Percentiles rank a stretch among this genome's conserved stretches.
These are phyloP conservation scores for Aspergillus bertholletiae DNA, from an alignment of 495 filamentous ascomycete genomes.

Conservation along the genomic window DNA sequence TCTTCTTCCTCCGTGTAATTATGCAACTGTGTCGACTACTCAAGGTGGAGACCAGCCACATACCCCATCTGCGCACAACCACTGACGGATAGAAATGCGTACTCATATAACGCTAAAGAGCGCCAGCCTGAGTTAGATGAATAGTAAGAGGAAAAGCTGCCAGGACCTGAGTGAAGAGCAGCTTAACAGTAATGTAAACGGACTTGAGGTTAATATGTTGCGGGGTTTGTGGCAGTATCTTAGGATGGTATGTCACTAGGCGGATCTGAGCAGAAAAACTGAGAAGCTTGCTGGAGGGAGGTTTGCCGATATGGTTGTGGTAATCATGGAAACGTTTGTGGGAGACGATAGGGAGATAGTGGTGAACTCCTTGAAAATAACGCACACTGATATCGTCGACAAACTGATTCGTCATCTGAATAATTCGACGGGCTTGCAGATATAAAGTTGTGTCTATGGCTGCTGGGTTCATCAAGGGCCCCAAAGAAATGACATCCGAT, in stretches of 20 bases:
- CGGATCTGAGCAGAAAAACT: slow-evolving; percentile 32
- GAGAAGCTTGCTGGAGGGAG: slow-evolving; percentile 25
- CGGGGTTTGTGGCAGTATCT: background rate
- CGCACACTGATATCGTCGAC: slow-evolving; percentile 30
- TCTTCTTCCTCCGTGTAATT: slow-evolving; percentile 15
- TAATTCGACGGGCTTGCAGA: slow-evolving; percentile 25
- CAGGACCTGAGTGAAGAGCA: slow-evolving; percentile 33
- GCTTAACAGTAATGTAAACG: slow-evolving; percentile 31
- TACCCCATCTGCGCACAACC: slow-evolving; percentile 27
- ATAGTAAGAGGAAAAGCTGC: slow-evolving; percentile 22
- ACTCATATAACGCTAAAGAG: slow-evolving; percentile 30
- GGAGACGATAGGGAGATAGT: slow-evolving; percentile 33
- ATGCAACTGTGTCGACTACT: background rate
- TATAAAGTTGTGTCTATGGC: background rate
- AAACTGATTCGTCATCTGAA: slow-evolving; percentile 26
- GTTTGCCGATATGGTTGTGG: slow-evolving; percentile 14
- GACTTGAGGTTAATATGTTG: slow-evolving; percentile 15
- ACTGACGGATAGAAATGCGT: slow-evolving; percentile 29
- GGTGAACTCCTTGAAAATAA: slow-evolving; percentile 35
- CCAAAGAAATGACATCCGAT: background rate
- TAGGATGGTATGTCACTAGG: slow-evolving; percentile 23
- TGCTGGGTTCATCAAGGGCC: background rate
- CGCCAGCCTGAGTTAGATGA: slow-evolving; percentile 32
- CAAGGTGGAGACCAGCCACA: slow-evolving; percentile 17
- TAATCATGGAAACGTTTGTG: slow-evolving; percentile 25